Percentiles rank a stretch among this genome's conserved stretches.
phyloP scores from a whole-genome alignment of 805 yeast genomes.

The Ogataea parapolymorpha region DNA sequence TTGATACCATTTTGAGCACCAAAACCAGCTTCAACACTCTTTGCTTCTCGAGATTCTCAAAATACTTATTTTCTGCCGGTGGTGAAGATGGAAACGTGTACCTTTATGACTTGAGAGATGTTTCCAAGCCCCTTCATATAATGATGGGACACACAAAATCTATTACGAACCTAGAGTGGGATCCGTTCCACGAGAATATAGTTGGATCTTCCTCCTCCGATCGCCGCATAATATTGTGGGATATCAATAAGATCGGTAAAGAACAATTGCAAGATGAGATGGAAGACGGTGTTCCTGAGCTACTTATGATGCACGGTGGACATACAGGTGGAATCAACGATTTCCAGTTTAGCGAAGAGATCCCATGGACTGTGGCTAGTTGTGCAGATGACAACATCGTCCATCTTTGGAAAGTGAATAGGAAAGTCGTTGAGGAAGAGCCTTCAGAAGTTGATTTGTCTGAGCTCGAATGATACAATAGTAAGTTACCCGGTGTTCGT shows the following conservation, averaged over 20 bases:
- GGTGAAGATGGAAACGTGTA: conserved; percentile 65
- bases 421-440: conserved; percentile 30
- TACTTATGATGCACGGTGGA: conserved; percentile 90
- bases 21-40: conserved; percentile 54
- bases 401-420: conserved; percentile 52
- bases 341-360: conserved; percentile 62
- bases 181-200: conserved; percentile 73
- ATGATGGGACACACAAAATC: conserved; percentile 79
- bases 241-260: conserved; percentile 71
- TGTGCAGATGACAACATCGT: conserved; percentile 60
- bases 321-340: conserved; percentile 78
- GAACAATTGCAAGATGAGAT: conserved; percentile 86
- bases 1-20: conserved; percentile 26
- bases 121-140: conserved; percentile 49
- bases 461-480: conserved; percentile 14
- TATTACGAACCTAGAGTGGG: conserved; percentile 72
- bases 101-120: conserved; percentile 56
- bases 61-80: conserved; percentile 63
- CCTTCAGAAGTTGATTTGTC: conserved; percentile 16
- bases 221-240: conserved; percentile 79
- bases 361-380: conserved; percentile 75
- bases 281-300: conserved; percentile 87
- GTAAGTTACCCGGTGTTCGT: conserved; percentile 5
- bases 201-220: conserved; percentile 76
- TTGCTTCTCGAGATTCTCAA: conserved; percentile 61